Evolutionary conservation across 805 yeast species (phyloP).

Genomic region (Suhomyces xylopsoci): DNA sequence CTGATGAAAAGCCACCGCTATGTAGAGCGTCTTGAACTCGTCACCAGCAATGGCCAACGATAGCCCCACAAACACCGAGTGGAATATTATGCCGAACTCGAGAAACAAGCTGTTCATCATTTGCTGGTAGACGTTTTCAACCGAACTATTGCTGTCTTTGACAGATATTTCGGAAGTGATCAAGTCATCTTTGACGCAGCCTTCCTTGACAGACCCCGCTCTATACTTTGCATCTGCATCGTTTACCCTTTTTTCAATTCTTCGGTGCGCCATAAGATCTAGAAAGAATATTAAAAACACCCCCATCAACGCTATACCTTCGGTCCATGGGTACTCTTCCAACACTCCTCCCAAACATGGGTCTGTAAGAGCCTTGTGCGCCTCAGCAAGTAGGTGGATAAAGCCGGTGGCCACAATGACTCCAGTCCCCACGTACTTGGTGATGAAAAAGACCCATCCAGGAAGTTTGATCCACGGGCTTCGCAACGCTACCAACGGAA

Average conservation of each 20-base stretch:
- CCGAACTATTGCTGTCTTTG: background rate
- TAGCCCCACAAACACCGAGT: slow-evolving; percentile 32
- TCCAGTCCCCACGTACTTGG: slow-evolving; percentile 32
- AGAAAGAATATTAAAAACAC: slow-evolving; percentile 28
- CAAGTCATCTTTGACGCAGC: background rate
- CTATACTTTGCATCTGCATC: background rate
- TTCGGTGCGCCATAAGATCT: slow-evolving; percentile 24
- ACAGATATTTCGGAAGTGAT: background rate
- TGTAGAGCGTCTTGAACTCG: slow-evolving; percentile 25
- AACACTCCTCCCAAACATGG: slow-evolving; percentile 25
- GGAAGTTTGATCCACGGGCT: slow-evolving; percentile 23
- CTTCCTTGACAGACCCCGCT: background rate
- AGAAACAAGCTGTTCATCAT: slow-evolving; percentile 47
- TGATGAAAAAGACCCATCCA: slow-evolving; percentile 22
- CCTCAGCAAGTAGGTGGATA: slow-evolving; percentile 33
- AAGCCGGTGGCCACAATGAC: slow-evolving; percentile 37
- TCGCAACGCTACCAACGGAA: slow-evolving; percentile 25
- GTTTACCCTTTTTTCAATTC: slow-evolving; percentile 5
- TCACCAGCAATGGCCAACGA: slow-evolving; percentile 31
- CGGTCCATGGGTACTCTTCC: slow-evolving; percentile 30
- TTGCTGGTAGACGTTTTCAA: slow-evolving; percentile 41
- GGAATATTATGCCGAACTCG: slow-evolving; percentile 34
- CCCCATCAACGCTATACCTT: slow-evolving; percentile 31
- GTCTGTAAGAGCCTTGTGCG: slow-evolving; percentile 20
- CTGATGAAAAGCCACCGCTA: slow-evolving; percentile 31